These are phyloP conservation scores for Lecanoromycetidae sp. DNA, from an alignment of 2,329 filamentous ascomycete genomes.

Conservation along the genomic window DNA sequence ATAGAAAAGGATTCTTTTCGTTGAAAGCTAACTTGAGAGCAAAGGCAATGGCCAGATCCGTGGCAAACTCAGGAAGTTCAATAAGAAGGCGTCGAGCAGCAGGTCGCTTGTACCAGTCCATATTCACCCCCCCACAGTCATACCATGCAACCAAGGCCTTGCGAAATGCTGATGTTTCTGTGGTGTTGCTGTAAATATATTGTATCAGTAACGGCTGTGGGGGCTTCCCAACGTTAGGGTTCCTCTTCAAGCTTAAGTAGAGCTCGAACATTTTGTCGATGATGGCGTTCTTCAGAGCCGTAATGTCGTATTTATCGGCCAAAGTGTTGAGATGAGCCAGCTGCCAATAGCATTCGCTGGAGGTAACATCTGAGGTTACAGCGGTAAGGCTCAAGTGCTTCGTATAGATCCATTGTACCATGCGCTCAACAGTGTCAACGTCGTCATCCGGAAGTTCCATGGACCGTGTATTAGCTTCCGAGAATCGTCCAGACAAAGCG, in stretches of 20 bases:
- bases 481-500: neutral
- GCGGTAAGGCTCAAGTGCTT: neutral
- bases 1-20: neutral
- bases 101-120: neutral
- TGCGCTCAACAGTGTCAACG: neutral
- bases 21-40: neutral
- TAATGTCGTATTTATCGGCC: slow-evolving; percentile 4
- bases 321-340: neutral
- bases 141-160: neutral
- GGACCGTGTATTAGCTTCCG: neutral
- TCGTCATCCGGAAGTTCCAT: slow-evolving; percentile 10
- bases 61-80: neutral
- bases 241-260: neutral
- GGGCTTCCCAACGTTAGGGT: neutral
- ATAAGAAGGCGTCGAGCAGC: neutral
- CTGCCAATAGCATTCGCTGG: too few species aligned
- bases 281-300: neutral
- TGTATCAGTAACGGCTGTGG: neutral
- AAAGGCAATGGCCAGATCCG: neutral
- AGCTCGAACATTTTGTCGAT: neutral
- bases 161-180: neutral
- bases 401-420: slow-evolving; percentile 11
- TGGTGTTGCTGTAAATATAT: neutral
- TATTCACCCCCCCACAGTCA: neutral
- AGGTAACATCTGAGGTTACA: too few species aligned